Base-by-base conservation (phyloP, 2,329 filamentous ascomycete species). In the Penicillium digitatum region DNA sequence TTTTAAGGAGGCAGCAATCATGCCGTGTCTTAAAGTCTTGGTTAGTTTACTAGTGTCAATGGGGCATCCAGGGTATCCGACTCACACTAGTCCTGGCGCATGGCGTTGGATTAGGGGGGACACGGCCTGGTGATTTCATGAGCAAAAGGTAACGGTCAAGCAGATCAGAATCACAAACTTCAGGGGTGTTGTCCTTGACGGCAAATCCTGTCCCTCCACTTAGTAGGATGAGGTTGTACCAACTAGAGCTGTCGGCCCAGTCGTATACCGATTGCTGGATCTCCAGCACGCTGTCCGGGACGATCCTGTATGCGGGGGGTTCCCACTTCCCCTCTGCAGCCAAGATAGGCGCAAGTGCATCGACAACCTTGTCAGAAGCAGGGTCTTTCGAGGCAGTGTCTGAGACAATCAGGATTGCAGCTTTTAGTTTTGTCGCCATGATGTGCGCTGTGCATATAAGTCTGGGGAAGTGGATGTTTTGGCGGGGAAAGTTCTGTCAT, bases 181-280 rank as follows among this genome's bases (percentile, higher is more conserved):
- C 94, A 2, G 94, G 94, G 0, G 94, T 99, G 39, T 82, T 79
- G 76, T 99, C 94, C 52, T 87, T 83, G 11, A 85, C 79, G 8
- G 94, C 88, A 73, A 99, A 99, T 0, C 94, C 94, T 1, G 94
- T 99, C 2, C 94, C 94, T 22, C 94, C 94, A 7, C 90, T 96
- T 0, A 91, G 93, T 44, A 96, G 73, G 56, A 99, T 83, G 55
- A 97, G 75, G 72, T 96, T 93, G 4, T 79, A 72, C 45, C 80
- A 80, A 5, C 81, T 72, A 11, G 80, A 74, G n/a, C 68, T 65
- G 72, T 96, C 91, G 0, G 88, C 79, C 89, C 90, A 96, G 11
- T 77, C 69, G 57, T 78, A 83, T 48, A 99, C 81, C 48, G 85
- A 81, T 16, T 79, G 79, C 68, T 95, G 90, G 54, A 99, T 96